These are phyloP conservation scores for Gilbertella persicaria DNA, from an alignment of 371 early-diverging fungal genomes.

Conservation along the genomic window DNA sequence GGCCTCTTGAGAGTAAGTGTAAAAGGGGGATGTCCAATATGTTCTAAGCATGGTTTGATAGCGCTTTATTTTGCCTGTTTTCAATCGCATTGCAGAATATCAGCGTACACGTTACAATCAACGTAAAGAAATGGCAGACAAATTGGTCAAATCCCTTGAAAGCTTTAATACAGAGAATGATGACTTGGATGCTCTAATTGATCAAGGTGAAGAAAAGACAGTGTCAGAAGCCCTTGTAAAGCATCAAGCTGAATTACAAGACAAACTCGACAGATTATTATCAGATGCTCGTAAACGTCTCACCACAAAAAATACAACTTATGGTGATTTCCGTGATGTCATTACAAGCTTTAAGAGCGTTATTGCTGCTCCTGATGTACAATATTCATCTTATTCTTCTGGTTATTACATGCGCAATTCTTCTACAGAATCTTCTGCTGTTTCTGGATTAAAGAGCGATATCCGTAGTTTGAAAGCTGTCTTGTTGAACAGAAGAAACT, in stretches of 20 bases:
- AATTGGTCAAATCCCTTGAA: slow-evolving; percentile 8
- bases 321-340: slow-evolving; percentile 8
- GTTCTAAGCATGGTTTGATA: background rate
- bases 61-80: slow-evolving; percentile 28
- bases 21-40: background rate
- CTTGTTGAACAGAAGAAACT: slow-evolving; percentile 36
- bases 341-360: slow-evolving; percentile 1
- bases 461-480: slow-evolving; percentile 36
- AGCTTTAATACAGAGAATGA: slow-evolving; percentile 18
- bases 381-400: slow-evolving; percentile 5
- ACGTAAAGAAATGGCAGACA: slow-evolving; percentile 19
- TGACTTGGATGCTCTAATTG: slow-evolving; percentile 31
- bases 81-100: slow-evolving; percentile 27
- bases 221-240: slow-evolving; percentile 17
- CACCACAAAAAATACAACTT: slow-evolving; percentile 3
- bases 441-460: slow-evolving; percentile 35
- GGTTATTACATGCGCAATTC: slow-evolving; percentile 9
- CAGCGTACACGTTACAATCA: slow-evolving; percentile 25
- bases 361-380: background rate
- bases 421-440: slow-evolving; percentile 34
- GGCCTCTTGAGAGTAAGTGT: slow-evolving; percentile 42
- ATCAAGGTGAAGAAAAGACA: slow-evolving; percentile 28
- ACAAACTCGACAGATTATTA: slow-evolving; percentile 13
- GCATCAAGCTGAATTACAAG: slow-evolving; percentile 17
- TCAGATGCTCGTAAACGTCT: slow-evolving; percentile 3